These are phyloP conservation scores for Phytophthora multivora DNA, from an alignment of 352 stramenopile species.

Conservation along the genomic window DNA sequence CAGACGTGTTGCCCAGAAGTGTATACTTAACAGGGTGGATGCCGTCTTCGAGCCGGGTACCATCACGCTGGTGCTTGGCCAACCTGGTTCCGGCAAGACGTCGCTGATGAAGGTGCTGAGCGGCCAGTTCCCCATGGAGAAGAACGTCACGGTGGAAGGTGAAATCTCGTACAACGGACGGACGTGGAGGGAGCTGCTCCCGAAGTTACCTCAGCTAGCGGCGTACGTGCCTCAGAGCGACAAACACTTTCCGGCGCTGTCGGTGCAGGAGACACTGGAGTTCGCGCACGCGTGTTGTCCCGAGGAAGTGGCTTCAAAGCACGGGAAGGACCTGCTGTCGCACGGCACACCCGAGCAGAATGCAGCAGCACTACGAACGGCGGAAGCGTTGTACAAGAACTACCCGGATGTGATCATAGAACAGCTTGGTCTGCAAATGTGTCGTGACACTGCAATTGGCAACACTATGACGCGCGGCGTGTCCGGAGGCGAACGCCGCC, in stretches of 20 bases:
- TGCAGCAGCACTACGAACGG: conserved; percentile 13
- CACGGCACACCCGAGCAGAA: conserved; percentile 21
- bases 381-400: conserved; percentile 23
- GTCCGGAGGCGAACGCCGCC: conserved; percentile 68
- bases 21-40: conserved; percentile 37
- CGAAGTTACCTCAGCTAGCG: conserved; percentile 24
- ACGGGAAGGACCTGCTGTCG: conserved; percentile 42
- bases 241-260: conserved; percentile 29
- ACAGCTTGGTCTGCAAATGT: conserved; percentile 32
- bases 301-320: conserved; percentile 50
- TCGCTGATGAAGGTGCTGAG: conserved; percentile 44
- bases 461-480: conserved; percentile 41
- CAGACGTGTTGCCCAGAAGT: conserved; percentile 4
- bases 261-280: conserved; percentile 39
- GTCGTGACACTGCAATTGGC: conserved; percentile 36
- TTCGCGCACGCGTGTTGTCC: conserved; percentile 31
- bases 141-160: conserved; percentile 29
- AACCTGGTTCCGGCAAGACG: conserved; percentile 47
- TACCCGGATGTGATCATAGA: conserved; percentile 30
- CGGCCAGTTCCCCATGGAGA: conserved; percentile 35
- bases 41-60: conserved; percentile 44
- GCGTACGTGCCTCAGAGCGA: conserved; percentile 34
- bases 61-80: conserved; percentile 42
- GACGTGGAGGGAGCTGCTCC: conserved; percentile 9
- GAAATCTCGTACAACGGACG: conserved; percentile 41